A percentile compares a stretch with the other conserved stretches of the same genome.
These are phyloP conservation scores for Chionographis japonica DNA, from an alignment of 106 monocot species.

Conservation along the genomic window DNA sequence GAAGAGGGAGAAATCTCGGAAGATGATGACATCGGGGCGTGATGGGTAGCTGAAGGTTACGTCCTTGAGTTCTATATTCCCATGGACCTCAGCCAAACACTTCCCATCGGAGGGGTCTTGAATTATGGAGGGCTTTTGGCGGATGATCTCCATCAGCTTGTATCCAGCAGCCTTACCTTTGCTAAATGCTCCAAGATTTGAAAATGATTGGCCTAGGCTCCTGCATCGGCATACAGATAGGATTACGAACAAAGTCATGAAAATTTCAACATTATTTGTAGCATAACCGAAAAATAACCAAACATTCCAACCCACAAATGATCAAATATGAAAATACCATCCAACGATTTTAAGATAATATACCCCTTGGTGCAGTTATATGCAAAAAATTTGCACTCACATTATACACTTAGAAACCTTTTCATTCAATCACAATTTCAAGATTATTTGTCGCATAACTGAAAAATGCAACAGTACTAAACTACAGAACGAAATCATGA, in stretches of 20 bases:
- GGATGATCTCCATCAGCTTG: constrained; percentile 86
- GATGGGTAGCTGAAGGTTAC: constrained; percentile 94
- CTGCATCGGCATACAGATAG: constrained; percentile 48
- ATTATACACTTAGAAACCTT: too few relatives aligned
- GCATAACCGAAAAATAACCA: background rate
- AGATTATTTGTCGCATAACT: background rate
- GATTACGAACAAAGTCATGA: background rate
- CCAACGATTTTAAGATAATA: background rate
- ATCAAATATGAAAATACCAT: background rate
- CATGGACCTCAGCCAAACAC: constrained; percentile 71
- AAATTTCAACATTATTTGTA: too few relatives aligned
- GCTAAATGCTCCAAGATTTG: constrained; percentile 92
- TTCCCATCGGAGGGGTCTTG: constrained; percentile 71
- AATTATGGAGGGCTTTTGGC: constrained; percentile 73
- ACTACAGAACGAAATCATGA: too few relatives aligned
- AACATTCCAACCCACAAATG: background rate
- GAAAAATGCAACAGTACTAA: too few relatives aligned
- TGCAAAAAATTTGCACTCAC: too few relatives aligned
- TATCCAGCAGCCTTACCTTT: constrained; percentile 93
- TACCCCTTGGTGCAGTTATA: too few relatives aligned
- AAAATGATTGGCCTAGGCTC: constrained; percentile 93
- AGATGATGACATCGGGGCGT: constrained; percentile 84
- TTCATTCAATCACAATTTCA: background rate
- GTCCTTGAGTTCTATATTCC: constrained; percentile 92
- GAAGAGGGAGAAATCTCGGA: constrained; percentile 80